phyloP scores from a whole-genome alignment of 345 rosid genomes.

The Linum trigynum region DNA sequence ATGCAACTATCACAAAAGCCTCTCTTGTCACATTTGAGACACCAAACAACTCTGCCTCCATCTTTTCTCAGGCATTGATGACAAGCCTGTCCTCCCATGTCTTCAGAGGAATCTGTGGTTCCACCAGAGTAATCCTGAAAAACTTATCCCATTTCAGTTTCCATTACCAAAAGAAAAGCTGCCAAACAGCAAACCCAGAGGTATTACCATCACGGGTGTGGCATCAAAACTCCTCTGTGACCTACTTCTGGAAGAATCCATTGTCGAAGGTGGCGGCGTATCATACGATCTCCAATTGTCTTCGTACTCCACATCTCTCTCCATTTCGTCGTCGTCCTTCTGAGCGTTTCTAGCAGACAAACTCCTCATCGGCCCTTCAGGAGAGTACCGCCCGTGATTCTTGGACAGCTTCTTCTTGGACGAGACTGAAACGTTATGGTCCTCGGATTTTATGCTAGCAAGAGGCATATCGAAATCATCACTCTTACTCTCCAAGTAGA shows the following conservation, averaged over 20 bases:
- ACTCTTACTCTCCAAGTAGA: constrained; percentile 52
- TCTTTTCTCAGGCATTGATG: constrained; percentile 78
- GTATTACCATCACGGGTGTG: constrained; percentile 37
- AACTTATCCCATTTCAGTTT: constrained; percentile 11
- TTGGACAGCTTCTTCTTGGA: constrained; percentile 39
- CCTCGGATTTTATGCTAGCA: constrained; percentile 30
- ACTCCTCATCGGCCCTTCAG: constrained; percentile 45
- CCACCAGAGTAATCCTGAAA: constrained; percentile 68
- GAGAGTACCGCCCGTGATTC: constrained; percentile 36
- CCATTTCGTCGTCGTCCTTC: constrained; percentile 41
- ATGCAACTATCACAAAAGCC: constrained; percentile 80
- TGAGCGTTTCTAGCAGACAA: constrained; percentile 30
- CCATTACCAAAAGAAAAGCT: background rate
- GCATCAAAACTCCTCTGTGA: constrained; percentile 55
- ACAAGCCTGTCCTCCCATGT: constrained; percentile 61
- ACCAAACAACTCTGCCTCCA: constrained; percentile 54
- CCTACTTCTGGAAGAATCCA: constrained; percentile 52
- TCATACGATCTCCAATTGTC: constrained; percentile 51
- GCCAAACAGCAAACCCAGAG: constrained; percentile 5
- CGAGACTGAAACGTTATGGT: constrained; percentile 28
- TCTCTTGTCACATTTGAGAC: constrained; percentile 72
- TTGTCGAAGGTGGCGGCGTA: constrained; percentile 40
- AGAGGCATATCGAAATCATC: constrained; percentile 59
- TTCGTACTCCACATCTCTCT: constrained; percentile 51
- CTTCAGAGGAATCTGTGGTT: constrained; percentile 58